A percentile compares a stretch with the other conserved stretches of the same genome.
These are phyloP conservation scores for Tetrastigma voinierianum DNA, from an alignment of 164 flowering plant species.

Conservation along the genomic window DNA sequence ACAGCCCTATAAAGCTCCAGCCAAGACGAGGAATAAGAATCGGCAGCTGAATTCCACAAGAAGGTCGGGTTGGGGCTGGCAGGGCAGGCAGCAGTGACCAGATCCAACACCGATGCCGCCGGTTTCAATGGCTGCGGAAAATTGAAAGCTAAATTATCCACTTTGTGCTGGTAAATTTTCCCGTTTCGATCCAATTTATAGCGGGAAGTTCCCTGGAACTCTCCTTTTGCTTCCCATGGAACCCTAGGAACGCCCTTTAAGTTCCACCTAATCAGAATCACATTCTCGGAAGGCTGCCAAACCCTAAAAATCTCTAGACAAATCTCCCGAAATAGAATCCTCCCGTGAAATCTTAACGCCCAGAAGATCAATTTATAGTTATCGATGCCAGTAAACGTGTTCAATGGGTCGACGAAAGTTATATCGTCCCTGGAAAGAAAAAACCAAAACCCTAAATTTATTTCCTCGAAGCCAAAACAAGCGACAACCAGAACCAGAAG, in stretches of 20 bases:
- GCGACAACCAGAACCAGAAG: constrained; percentile 10
- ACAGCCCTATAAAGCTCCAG: constrained; percentile 72
- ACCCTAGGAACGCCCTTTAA: constrained; percentile 84
- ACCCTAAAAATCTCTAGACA: constrained; percentile 64
- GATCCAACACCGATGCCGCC: constrained; percentile 73
- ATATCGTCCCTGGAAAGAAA: constrained; percentile 67
- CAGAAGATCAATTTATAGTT: constrained; percentile 85
- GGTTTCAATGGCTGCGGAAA: constrained; percentile 67
- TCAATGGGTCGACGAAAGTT: constrained; percentile 76
- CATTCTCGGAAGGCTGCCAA: constrained; percentile 88
- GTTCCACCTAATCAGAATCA: constrained; percentile 84
- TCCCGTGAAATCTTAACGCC: constrained; percentile 86
- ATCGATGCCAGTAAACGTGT: constrained; percentile 83
- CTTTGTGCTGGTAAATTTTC: constrained; percentile 84
- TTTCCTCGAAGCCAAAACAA: not conserved
- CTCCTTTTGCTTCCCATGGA: constrained; percentile 88
- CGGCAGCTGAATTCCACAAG: constrained; percentile 46
- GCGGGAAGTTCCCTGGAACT: constrained; percentile 87
- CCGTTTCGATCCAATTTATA: constrained; percentile 85
- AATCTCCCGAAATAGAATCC: constrained; percentile 68
- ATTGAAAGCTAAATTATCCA: constrained; percentile 82
- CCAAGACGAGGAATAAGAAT: constrained; percentile 64
- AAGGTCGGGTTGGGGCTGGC: constrained; percentile 89
- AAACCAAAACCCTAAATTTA: not conserved
- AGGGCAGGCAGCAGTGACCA: constrained; percentile 80